Base-by-base conservation (phyloP, 192 early-diverging fungal species). In the Umbelopsis vinacea region DNA sequence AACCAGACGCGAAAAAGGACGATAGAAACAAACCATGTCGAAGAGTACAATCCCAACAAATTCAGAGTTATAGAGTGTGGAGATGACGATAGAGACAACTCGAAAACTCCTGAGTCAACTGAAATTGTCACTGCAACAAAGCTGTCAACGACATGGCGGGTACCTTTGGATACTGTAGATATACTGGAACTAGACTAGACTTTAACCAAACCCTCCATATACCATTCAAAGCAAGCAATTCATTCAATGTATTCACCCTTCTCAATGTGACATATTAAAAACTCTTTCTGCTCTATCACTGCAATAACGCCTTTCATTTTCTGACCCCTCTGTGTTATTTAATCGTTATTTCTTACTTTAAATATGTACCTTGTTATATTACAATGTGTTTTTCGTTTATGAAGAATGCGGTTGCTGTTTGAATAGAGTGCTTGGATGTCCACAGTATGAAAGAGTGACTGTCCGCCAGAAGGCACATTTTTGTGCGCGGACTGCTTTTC, bases 21-120 rank as follows among this genome's bases (percentile, higher is more conserved):
- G 0, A 22, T 35, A 63, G 57, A 37, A 14, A 29, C 57, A 50
- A 19, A 0, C 19, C 29, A 63, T 22, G 29, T n/a, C 33, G 29
- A 63, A 38, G 33, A 14, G 7, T 35, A 12, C 26, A 33, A 63
- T 37, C 57, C 57, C 29, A 63, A 63, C 57, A 63, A 63, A 63
- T 63, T 37, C n/a, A 63, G 57, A 63, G 57, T 63, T 2, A 63
- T 63, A 14, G 57, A 63, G 14, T 63, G 57, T 37, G 57, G 7
- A 1, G 33, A 63, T 37, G 19, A 5, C 19, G 57, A 63, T 3
- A 19, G 19, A 6, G 33, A 37, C 33, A 26, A 63, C 40, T 43
- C 40, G 40, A 43, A 1, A 19, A 12, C 15, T 19, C 14, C 48
- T 0, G 48, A 14, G 26, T 15, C 11, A 2, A 17, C 33, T 37